Evolutionary conservation across 257 asterid genomes (phyloP).

Genomic region (Lantana camara): DNA sequence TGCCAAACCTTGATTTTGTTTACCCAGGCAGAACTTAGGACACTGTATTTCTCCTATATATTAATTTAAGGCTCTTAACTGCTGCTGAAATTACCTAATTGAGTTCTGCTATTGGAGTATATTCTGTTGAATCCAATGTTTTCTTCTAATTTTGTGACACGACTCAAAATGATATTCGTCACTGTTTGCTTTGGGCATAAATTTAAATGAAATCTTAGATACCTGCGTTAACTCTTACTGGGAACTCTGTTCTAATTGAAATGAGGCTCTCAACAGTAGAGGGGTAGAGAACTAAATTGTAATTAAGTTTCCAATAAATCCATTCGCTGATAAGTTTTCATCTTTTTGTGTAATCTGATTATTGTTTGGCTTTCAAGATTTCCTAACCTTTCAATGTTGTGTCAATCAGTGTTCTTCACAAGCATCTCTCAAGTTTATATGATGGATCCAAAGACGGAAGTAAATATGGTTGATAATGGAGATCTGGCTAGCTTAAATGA

Average conservation of each 20-base stretch:
- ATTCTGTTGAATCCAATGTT: constrained; percentile 3
- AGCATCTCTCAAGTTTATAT: constrained; percentile 30
- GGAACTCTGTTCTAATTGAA: neutral
- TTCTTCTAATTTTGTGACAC: constrained; percentile 1
- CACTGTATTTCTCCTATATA: neutral
- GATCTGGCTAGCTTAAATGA: constrained; percentile 45
- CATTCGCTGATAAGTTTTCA: constrained; percentile 15
- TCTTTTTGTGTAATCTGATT: constrained; percentile 22
- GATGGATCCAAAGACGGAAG: constrained; percentile 67
- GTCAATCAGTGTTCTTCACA: constrained; percentile 26
- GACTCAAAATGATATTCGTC: constrained; percentile 3
- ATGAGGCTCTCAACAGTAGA: neutral
- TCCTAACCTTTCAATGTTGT: constrained; percentile 30
- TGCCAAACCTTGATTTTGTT: neutral
- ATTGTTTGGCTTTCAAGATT: constrained; percentile 10
- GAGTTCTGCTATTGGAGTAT: neutral
- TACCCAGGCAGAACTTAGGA: neutral
- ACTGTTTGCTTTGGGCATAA: neutral
- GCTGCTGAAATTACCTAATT: too few species aligned
- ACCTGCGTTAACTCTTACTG: constrained; percentile 3
- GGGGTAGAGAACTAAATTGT: neutral
- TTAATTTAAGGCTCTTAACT: constrained; percentile 2
- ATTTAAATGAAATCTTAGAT: neutral
- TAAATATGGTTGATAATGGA: constrained; percentile 42
- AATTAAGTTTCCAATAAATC: neutral